Conservation (phyloP, 108 stramenopile genomes). For the Nitzschia sp. region DNA sequence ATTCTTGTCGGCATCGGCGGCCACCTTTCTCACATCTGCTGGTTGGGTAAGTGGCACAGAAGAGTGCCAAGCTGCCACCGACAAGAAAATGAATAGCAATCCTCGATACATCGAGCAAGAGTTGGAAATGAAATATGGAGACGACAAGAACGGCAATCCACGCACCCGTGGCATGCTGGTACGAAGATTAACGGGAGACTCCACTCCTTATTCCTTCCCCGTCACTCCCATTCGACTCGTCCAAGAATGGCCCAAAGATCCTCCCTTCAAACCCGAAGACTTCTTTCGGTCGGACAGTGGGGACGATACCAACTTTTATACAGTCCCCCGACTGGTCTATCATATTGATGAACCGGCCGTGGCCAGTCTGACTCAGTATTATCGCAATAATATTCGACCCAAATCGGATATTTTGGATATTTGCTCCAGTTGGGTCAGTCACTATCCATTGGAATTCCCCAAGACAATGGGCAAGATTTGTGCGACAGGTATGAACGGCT, state of each 20-base stretch:
- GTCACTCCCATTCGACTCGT: conserved; percentile 59
- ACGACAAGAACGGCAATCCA: conserved; percentile 69
- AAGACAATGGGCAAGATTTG: conserved; percentile 71
- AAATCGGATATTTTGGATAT: conserved; percentile 89
- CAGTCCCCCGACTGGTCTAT: conserved; percentile 84
- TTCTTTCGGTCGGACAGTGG: conserved; percentile 82
- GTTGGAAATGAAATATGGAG: conserved; percentile 76
- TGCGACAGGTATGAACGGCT: conserved; percentile 87
- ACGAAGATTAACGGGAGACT: conserved; percentile 80
- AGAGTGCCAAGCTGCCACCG: conserved; percentile 23
- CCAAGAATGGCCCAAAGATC: conserved; percentile 82
- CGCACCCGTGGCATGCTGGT: conserved; percentile 75
- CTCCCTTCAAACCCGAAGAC: conserved; percentile 80
- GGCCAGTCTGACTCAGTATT: conserved; percentile 86
- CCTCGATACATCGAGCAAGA: conserved; percentile 81
- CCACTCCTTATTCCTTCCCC: conserved; percentile 77
- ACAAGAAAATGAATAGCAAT: conserved; percentile 24
- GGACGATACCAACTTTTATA: conserved; percentile 87
- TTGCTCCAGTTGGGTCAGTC: conserved; percentile 93
- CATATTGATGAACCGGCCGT: conserved; percentile 93
- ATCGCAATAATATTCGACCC: conserved; percentile 74
- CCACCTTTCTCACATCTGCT: conserved; percentile 36
- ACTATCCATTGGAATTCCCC: conserved; percentile 84
- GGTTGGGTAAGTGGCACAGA: conserved; percentile 18
- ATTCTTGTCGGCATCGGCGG: conserved; percentile 53